Evolutionary conservation across 2,329 filamentous ascomycete genomes (phyloP), one percentile per base, ranked within the genome.

Genomic region (Colletotrichum limetticola): DNA sequence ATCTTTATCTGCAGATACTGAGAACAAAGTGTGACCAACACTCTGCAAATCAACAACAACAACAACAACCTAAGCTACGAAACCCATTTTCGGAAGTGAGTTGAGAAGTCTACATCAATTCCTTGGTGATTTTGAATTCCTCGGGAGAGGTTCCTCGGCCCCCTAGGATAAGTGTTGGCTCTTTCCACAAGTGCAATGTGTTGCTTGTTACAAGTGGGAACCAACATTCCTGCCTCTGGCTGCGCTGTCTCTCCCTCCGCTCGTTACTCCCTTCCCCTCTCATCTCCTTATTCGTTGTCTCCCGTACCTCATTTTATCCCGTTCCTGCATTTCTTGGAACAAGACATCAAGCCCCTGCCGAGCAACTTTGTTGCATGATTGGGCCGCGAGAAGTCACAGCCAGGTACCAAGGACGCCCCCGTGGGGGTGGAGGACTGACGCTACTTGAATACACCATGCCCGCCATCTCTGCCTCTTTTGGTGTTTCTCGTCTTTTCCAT

Each of bases 251-350:
- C 35, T 57, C 32, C 35, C 64, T 56, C 55, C 57, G 57, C 56
- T 42, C 69, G 57, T 64, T 59, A 59, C 59, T 55, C 37, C 68
- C 64, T 71, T 52, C 53, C 35, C 53, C 35, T 22, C 52, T 28
- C 37, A n/a, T 46, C 57, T 24, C 35, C 42, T 26, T 53, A 58
- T 30, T n/a, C n/a, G 19, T 19, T 42, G 37, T 42, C 16, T 12
- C 9, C 37, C 52, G 35, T 12, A 28, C 11, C n/a, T 65, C 61
- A 66, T 73, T 35, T 76, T 66, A 55, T 49, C 61, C 64, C 74
- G 73, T 68, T 72, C 67, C 72, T 74, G 74, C 75, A 65, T 68
- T 68, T 69, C 75, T 73, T 76, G 75, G 75, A 75, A 63, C 65
- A 22, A 37, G n/a, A 64, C n/a, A 22, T 26, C n/a, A 22, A 19